Conservation (phyloP, 495 filamentous ascomycete genomes). For the Rhypophila decipiens region DNA sequence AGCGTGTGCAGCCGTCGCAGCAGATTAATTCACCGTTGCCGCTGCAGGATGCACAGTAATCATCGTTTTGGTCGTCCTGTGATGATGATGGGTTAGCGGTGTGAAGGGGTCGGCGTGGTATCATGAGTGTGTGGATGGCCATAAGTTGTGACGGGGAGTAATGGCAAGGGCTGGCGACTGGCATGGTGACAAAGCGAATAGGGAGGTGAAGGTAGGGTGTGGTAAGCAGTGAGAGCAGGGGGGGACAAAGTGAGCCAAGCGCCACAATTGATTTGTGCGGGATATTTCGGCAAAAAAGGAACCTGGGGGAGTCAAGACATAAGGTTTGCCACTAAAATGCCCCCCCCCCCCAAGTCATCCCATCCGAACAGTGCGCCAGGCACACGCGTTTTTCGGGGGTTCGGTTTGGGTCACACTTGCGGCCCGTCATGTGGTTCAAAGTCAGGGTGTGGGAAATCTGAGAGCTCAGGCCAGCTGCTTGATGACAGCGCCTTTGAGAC, state of each 20-base stretch:
- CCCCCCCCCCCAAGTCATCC: slow-evolving; percentile 8
- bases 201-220: neutral
- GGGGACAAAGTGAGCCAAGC: neutral
- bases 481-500: neutral
- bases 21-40: slow-evolving; percentile 79
- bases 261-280: slow-evolving; percentile 17
- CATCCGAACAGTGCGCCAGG: slow-evolving; percentile 4
- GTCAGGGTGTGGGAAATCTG: too few species aligned
- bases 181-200: neutral
- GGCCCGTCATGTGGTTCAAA: neutral
- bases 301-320: slow-evolving; percentile 2
- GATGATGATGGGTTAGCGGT: slow-evolving; percentile 18
- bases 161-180: neutral
- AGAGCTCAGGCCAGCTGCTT: neutral
- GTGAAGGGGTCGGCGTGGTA: neutral
- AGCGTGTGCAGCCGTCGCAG: slow-evolving; percentile 82
- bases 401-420: neutral
- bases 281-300: slow-evolving; percentile 27
- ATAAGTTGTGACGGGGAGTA: neutral
- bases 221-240: neutral
- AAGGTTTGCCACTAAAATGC: slow-evolving; percentile 17
- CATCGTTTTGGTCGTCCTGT: slow-evolving; percentile 78
- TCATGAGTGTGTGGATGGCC: too few species aligned
- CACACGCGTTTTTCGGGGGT: slow-evolving; percentile 4
- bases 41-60: slow-evolving; percentile 78